Evolutionary conservation across 2,329 filamentous ascomycete species (phyloP).

Genomic region (Fusarium xylarioides): DNA sequence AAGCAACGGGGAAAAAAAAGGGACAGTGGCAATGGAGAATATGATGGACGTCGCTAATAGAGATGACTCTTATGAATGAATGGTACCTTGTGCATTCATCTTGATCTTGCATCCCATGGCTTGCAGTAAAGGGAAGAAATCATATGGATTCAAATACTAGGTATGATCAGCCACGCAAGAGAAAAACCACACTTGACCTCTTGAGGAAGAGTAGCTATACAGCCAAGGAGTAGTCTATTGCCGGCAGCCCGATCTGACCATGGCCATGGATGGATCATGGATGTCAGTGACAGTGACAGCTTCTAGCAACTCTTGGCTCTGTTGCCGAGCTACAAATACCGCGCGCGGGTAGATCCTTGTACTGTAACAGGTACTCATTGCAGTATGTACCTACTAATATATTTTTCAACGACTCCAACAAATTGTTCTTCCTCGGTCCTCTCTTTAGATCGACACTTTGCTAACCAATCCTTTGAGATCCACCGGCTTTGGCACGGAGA

Average conservation of each 20-base stretch:
- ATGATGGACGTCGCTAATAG: constrained; percentile 5
- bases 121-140: neutral
- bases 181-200: neutral
- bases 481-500: constrained; percentile 38
- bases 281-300: neutral
- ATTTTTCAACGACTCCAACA: neutral
- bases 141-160: neutral
- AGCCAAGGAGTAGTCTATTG: neutral
- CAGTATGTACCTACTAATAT: neutral
- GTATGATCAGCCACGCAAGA: neutral
- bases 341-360: neutral
- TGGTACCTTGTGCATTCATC: neutral
- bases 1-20: neutral
- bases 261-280: neutral
- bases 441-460: neutral
- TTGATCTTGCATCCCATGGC: neutral
- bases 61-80: neutral
- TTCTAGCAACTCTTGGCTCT: neutral
- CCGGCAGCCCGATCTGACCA: constrained; percentile 7
- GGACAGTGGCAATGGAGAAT: neutral
- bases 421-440: neutral
- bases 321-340: neutral
- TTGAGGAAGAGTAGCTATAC: neutral
- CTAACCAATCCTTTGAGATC: neutral
- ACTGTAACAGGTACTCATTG: neutral